Conservation (phyloP, 2,329 filamentous ascomycete genomes). For the Fusarium piperis region DNA sequence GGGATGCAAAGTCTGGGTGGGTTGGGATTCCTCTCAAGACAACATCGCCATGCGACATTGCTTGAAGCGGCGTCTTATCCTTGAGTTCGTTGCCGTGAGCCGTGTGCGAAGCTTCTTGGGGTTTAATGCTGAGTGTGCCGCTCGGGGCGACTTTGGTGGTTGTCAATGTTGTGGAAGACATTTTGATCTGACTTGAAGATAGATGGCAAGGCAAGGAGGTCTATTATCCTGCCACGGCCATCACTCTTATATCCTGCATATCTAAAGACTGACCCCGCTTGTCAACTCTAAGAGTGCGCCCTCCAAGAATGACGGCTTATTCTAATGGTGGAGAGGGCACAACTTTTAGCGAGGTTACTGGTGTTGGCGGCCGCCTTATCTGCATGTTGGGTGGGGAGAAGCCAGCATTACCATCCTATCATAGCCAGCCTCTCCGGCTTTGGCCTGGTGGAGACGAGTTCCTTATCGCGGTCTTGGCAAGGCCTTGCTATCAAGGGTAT, state of each 20-base stretch:
- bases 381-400: background rate
- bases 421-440: background rate
- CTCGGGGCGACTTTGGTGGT: background rate
- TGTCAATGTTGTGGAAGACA: slow-evolving; percentile 15
- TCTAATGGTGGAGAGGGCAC: background rate
- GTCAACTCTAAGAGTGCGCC: slow-evolving; percentile 8
- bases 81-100: slow-evolving; percentile 36
- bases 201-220: background rate
- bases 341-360: background rate
- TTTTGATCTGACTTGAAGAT: background rate
- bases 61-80: slow-evolving; percentile 38
- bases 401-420: background rate
- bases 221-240: background rate
- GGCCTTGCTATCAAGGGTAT: background rate
- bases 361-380: background rate
- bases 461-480: background rate
- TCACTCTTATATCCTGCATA: background rate
- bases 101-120: slow-evolving; percentile 24
- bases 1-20: slow-evolving; percentile 35
- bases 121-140: slow-evolving; percentile 18
- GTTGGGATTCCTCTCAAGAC: slow-evolving; percentile 39
- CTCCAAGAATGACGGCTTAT: slow-evolving; percentile 9
- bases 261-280: background rate
- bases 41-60: slow-evolving; percentile 41
- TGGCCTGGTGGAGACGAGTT: background rate